Conservation (phyloP, 2,329 filamentous ascomycete genomes). For the Penicillium sp. region DNA sequence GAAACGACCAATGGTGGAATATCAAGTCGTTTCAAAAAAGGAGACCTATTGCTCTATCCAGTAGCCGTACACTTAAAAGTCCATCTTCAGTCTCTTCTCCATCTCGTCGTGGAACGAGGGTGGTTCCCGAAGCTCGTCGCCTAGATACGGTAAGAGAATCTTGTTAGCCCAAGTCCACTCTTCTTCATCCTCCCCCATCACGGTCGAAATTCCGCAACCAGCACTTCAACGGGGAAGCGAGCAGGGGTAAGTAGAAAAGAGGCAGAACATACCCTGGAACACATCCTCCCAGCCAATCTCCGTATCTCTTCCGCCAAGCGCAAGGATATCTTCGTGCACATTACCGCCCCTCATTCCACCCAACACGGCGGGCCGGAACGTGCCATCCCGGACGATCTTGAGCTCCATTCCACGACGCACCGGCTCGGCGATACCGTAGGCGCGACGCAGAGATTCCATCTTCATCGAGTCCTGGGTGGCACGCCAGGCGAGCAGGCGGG, state of each 20-base stretch:
- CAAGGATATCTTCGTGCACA: slow-evolving; percentile 83
- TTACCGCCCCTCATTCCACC: slow-evolving; percentile 53
- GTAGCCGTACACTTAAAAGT: slow-evolving; percentile 23
- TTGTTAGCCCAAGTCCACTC: neutral
- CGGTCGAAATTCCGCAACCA: neutral
- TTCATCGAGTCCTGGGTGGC: slow-evolving; percentile 79
- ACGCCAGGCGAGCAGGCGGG: slow-evolving; percentile 84
- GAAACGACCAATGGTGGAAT: neutral
- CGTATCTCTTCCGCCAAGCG: slow-evolving; percentile 61
- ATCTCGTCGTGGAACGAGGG: slow-evolving; percentile 85
- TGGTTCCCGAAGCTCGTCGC: slow-evolving; percentile 63
- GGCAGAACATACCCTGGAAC: slow-evolving; percentile 56
- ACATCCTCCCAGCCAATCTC: slow-evolving; percentile 91
- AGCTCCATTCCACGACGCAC: slow-evolving; percentile 92
- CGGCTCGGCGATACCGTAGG: slow-evolving; percentile 89
- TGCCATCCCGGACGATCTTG: slow-evolving; percentile 70
- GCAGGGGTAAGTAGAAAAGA: neutral
- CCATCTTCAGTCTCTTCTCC: slow-evolving; percentile 85
- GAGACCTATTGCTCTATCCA: slow-evolving; percentile 12
- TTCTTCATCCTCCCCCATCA: slow-evolving; percentile 1
- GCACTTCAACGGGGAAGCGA: neutral
- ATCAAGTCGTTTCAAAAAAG: neutral
- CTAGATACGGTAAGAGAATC: slow-evolving; percentile 23
- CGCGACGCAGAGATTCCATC: slow-evolving; percentile 79
- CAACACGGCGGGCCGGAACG: slow-evolving; percentile 68